Evolutionary conservation across 495 filamentous ascomycete genomes (phyloP).

Genomic region (Evernia prunastri): DNA sequence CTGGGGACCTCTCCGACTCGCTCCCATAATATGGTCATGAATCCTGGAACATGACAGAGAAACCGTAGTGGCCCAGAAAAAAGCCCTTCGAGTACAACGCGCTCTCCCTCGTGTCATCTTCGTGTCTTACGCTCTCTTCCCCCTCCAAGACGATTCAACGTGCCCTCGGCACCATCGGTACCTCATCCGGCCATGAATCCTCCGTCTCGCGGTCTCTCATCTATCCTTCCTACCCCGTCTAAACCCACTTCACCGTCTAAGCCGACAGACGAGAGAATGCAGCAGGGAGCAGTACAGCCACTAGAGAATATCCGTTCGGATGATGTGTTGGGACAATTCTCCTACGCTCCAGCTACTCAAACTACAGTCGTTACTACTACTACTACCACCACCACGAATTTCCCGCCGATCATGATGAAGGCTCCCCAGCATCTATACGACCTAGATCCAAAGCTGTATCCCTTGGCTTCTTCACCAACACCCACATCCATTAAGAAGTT

Average conservation of each 20-base stretch:
- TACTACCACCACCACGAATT: constrained; percentile 83
- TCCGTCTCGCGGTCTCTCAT: neutral
- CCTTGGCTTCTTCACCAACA: constrained; percentile 73
- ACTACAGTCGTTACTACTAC: constrained; percentile 86
- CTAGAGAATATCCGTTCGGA: constrained; percentile 25
- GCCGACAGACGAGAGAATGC: constrained; percentile 19
- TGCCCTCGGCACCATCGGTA: too few species aligned
- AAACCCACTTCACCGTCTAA: constrained; percentile 1
- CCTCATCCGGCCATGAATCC: constrained; percentile 11
- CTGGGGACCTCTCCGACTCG: constrained; percentile 10
- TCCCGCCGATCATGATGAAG: constrained; percentile 74
- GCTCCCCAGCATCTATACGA: constrained; percentile 65
- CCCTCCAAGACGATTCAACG: constrained; percentile 4
- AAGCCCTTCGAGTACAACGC: constrained; percentile 11
- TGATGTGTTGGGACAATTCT: constrained; percentile 54
- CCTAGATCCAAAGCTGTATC: constrained; percentile 83
- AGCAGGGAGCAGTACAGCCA: constrained; percentile 18
- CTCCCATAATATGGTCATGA: neutral
- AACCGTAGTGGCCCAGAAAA: neutral
- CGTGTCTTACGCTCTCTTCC: constrained; percentile 14
- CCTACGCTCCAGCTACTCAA: constrained; percentile 64
- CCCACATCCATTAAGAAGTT: constrained; percentile 67
- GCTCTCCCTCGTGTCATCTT: constrained; percentile 21
- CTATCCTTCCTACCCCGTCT: neutral
- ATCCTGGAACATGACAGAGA: neutral